Base-by-base conservation (phyloP, 192 early-diverging fungal genomes). In the Phlyctochytrium bullatum region DNA sequence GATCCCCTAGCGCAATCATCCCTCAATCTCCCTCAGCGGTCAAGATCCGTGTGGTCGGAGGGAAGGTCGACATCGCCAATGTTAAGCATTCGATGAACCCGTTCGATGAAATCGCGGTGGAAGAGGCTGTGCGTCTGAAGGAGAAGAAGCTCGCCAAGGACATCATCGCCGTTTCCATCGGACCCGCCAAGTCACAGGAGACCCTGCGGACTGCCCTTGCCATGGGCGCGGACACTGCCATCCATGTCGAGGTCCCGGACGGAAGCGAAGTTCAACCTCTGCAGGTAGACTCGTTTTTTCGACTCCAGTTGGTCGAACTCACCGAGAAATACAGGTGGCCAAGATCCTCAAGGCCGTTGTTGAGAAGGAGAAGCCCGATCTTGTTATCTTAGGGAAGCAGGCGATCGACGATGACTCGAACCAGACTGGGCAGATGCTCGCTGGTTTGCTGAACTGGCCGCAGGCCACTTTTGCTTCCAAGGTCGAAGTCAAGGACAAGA, bases 381-480 rank as follows among this genome's bases (percentile, higher is more conserved):
- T 97, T 27, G 91, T 99, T 20, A 91, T 99, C 59, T 79, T 99
- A 59, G 97, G 97, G 58, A 99, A 99, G 83, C 97, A 99, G 83
- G 95, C 95, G 34, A 99, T 99, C 72, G 97, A 97, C 82, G 97
- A 99, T 76, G 97, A 99, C 75, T 78, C 91, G 54, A 91, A 88
- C 80, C 97, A 99, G 78, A 97, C 94, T 16, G 95, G 97, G 3
- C 95, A 99, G 85, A 97, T 99, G 93, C 88, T 99, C 31, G 97
- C 94, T 50, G 97, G 97, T 32, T 80, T 99, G 36, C 78, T 99
- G 40, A 64, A 36, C 30, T 76, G 52, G 66, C 69, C 59, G 3
- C 80, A 93, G 91, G 93, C 89, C 23, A 96, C 97, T 25, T 98
- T 98, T 86, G 95, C 97, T 20, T 93, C 92, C 74, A 96, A 98